These are phyloP conservation scores for Phaeosphaeria sp. DNA, from an alignment of 2,329 filamentous ascomycete genomes.

Conservation along the genomic window DNA sequence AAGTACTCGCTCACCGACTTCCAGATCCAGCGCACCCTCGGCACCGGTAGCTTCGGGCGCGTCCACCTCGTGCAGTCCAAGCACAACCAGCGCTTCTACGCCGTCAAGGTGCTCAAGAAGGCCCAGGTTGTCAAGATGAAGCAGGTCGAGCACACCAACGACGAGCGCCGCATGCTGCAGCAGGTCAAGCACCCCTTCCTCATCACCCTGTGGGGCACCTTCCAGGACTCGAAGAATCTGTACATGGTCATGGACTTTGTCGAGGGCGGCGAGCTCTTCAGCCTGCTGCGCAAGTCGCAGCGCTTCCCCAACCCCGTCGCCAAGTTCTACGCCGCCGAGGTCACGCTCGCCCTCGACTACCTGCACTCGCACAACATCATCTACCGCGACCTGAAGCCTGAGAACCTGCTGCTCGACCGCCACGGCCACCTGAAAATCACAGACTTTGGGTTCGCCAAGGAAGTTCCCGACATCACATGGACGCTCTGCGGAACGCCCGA, in stretches of 20 bases:
- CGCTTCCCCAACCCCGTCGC: slow-evolving; percentile 98
- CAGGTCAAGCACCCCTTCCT: slow-evolving; percentile 98
- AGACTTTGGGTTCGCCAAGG: slow-evolving; percentile 98
- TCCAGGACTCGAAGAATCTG: slow-evolving; percentile 91
- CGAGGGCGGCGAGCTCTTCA: slow-evolving; percentile 97
- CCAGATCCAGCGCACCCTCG: slow-evolving; percentile 85
- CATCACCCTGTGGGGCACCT: slow-evolving; percentile 97
- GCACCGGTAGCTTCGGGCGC: slow-evolving; percentile 94
- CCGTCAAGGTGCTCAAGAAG: slow-evolving; percentile 98
- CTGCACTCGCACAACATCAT: slow-evolving; percentile 95
- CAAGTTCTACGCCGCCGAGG: slow-evolving; percentile 98
- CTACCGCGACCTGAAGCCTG: slow-evolving; percentile 95
- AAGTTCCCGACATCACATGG: slow-evolving; percentile 98
- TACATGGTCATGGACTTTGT: slow-evolving; percentile 99
- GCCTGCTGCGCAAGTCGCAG: slow-evolving; percentile 93
- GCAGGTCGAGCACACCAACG: slow-evolving; percentile 99
- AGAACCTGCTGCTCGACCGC: slow-evolving; percentile 89
- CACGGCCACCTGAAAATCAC: slow-evolving; percentile 97
- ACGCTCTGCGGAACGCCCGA: slow-evolving; percentile 97
- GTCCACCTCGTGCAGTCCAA: slow-evolving; percentile 97
- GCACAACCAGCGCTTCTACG: slow-evolving; percentile 98
- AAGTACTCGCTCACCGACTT: slow-evolving; percentile 97
- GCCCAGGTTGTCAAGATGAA: slow-evolving; percentile 99
- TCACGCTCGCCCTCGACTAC: slow-evolving; percentile 93
- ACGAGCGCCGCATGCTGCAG: slow-evolving; percentile 93